phyloP scores from a whole-genome alignment of 1,284 basidiomycete species.

The Heterobasidion occidentale region DNA sequence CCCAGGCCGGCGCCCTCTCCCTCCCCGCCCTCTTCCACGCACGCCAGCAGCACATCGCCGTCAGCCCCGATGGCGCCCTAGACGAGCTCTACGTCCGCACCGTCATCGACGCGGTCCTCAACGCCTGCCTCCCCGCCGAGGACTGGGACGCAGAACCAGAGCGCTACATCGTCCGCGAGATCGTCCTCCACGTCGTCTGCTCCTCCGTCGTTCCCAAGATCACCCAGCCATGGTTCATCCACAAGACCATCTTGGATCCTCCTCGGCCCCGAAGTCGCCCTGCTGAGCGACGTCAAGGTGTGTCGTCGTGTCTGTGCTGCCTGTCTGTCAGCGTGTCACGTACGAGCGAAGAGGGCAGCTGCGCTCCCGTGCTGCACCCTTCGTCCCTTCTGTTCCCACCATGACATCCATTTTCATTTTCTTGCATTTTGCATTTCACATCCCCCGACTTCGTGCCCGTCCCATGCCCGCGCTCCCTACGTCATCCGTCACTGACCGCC shows the following conservation, averaged over 20 bases:
- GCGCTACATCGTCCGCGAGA: conserved; percentile 68
- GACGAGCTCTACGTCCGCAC: conserved; percentile 75
- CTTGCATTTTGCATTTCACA: too few species aligned
- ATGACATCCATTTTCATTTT: too few species aligned
- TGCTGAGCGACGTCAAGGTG: conserved; percentile 8
- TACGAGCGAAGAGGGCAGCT: not conserved
- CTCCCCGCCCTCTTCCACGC: conserved; percentile 66
- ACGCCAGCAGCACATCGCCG: conserved; percentile 72
- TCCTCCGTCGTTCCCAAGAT: conserved; percentile 59
- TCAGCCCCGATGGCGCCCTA: conserved; percentile 52
- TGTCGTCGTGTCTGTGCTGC: not conserved
- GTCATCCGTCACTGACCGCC: not conserved
- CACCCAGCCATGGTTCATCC: conserved; percentile 78
- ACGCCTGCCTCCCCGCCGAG: conserved; percentile 55
- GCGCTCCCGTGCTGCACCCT: not conserved
- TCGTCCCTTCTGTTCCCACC: too few species aligned
- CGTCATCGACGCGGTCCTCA: conserved; percentile 63
- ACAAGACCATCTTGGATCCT: conserved; percentile 55
- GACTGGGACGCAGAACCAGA: conserved; percentile 67
- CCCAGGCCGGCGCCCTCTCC: conserved; percentile 50
- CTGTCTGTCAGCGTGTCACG: not conserved
- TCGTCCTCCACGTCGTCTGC: conserved; percentile 65
- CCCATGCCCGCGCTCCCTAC: too few species aligned
- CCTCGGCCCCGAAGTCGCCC: conserved; percentile 36
- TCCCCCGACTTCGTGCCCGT: too few species aligned